Conservation (phyloP, 768 basidiomycete genomes). For the Agrocybe praecox region DNA sequence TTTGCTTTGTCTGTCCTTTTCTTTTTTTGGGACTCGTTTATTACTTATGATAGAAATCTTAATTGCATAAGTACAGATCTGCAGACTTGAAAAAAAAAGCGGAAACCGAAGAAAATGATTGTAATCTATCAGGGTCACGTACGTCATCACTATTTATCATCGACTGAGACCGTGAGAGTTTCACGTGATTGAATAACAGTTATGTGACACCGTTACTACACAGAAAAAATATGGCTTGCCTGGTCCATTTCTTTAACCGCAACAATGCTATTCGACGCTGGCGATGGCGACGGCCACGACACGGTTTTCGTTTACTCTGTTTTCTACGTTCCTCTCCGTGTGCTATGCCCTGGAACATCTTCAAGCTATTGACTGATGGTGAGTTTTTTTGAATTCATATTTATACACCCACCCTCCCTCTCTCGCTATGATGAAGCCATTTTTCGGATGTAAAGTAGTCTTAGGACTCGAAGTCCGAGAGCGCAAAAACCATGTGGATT, state of each 20-base stretch:
- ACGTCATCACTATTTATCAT: not conserved
- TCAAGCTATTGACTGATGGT: not conserved
- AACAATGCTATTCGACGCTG: not conserved
- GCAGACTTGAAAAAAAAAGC: too few species aligned
- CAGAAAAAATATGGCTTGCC: not conserved
- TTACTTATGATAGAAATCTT: conserved; percentile 6
- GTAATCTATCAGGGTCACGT: too few species aligned
- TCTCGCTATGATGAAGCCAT: conserved; percentile 24
- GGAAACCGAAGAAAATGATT: too few species aligned
- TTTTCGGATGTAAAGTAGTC: conserved; percentile 29
- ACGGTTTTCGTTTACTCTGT: not conserved
- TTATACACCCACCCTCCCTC: not conserved
- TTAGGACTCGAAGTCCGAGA: conserved; percentile 28
- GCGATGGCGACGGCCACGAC: not conserved
- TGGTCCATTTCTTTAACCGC: not conserved
- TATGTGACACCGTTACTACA: not conserved
- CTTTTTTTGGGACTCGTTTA: conserved; percentile 15
- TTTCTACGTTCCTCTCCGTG: not conserved
- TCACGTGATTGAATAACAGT: not conserved
- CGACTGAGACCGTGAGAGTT: not conserved
- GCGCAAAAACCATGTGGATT: conserved; percentile 52
- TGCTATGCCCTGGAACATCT: not conserved
- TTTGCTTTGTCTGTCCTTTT: conserved; percentile 5
- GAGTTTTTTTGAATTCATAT: not conserved
- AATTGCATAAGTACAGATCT: too few species aligned